A percentile compares a stretch with the other conserved stretches of the same genome.
Evolutionary conservation across 208 protist genomes (phyloP).

Genomic region (Strigomonas culicis): DNA sequence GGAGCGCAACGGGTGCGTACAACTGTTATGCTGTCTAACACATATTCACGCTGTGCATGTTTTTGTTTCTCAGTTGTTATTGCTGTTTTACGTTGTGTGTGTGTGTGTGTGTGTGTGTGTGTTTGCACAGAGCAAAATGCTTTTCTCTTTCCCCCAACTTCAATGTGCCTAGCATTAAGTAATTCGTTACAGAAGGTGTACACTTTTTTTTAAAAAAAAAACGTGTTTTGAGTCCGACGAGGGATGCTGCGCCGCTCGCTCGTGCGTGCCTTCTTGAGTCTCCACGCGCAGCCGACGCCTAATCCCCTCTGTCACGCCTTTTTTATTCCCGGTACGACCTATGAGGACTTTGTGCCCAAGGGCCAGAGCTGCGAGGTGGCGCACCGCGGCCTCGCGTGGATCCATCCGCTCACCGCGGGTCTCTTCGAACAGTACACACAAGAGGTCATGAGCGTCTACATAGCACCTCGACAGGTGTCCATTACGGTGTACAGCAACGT

Average conservation of each 20-base stretch:
- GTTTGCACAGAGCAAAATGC: no score
- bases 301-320: conserved; percentile 82
- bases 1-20: no score
- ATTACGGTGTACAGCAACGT: conserved; percentile 73
- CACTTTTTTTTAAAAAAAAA: not conserved
- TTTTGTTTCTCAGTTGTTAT: not conserved
- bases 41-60: not conserved
- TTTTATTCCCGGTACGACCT: conserved; percentile 57
- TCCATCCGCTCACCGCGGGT: conserved; percentile 80
- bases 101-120: no score
- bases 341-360: conserved; percentile 80
- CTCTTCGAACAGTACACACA: conserved; percentile 88
- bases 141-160: no score
- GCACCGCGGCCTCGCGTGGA: conserved; percentile 77
- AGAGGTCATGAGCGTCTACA: conserved; percentile 80
- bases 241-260: conserved; percentile 56
- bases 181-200: no score
- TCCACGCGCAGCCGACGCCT: conserved; percentile 74
- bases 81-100: no score
- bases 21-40: no score
- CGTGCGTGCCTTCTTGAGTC: conserved; percentile 43
- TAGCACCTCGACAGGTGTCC: conserved; percentile 71
- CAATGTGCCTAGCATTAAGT: no score
- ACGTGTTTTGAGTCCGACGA: not conserved
- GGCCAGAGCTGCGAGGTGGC: conserved; percentile 83